Base-by-base conservation (phyloP, 225 moss, liverwort and hornwort genomes). In the Pseudisothecium myosuroides region DNA sequence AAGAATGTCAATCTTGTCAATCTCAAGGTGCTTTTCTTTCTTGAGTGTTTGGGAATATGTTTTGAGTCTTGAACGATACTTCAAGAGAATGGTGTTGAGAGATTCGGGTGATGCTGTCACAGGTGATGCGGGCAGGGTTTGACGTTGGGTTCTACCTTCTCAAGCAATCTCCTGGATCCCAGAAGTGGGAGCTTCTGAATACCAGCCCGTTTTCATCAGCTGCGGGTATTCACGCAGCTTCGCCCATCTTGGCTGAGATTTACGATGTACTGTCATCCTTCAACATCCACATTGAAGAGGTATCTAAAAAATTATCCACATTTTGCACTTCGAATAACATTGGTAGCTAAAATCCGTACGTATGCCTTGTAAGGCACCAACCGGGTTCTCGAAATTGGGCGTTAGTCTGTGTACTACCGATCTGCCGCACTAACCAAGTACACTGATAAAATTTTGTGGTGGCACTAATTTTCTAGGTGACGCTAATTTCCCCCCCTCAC, bases 101-200 rank as follows among this genome's bases (percentile, higher is more conserved):
- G 41, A 26, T 76, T 73, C 36, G 49, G 71, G 26, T 69, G 87
- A 24, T 84, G 16, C 66, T 83, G 88, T 80, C 81, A 90, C 89
- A 98, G 97, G 94, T 90, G 76, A 66, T 97, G 90, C 89, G 93
- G 87, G 97, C 96, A 89, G 97, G 98, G 43, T 98, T 98, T 78
- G 97, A 98, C 83, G 88, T 88, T 39, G 98, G 96, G 80, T 97
- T 97, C 89, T 98, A 95, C 88, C 95, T 98, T 68, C 75, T 98
- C 88, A 94, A 91, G 88, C 89, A 95, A 89, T 80, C 85, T 68
- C 36, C 88, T 56, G 91, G 93, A 71, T 89, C 90, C 62, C 88
- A 67, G 24, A 92, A 87, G 28, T 98, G 93, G 91, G 94, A 95
- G 85, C 90, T 92, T 56, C 91, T 97, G 88, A 96, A 94, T 74